These are phyloP conservation scores for Vaccinium darrowii DNA, from an alignment of 148 eudicot genomes.

Conservation along the genomic window DNA sequence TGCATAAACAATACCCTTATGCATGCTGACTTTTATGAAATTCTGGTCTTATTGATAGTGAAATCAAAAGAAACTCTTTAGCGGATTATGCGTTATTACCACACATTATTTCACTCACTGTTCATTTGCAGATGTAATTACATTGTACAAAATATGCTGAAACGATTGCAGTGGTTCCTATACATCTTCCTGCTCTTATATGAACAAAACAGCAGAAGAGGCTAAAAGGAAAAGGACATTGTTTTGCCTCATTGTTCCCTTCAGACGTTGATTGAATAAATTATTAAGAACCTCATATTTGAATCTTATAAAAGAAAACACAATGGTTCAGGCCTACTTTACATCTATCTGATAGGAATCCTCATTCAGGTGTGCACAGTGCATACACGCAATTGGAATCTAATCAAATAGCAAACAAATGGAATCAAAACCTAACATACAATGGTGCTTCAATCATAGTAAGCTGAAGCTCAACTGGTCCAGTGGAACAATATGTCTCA, in stretches of 20 bases:
- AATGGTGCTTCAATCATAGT: not conserved
- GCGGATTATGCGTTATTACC: not conserved
- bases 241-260: not conserved
- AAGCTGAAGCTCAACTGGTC: not conserved
- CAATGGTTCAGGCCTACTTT: not conserved
- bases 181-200: not conserved
- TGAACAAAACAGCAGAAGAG: not conserved
- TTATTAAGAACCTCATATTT: not conserved
- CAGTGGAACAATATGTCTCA: not conserved
- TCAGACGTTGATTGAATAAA: too few relatives aligned
- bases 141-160: not conserved
- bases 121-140: not conserved
- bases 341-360: not conserved
- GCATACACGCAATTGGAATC: not conserved
- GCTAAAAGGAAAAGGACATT: not conserved
- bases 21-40: not conserved
- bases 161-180: constrained; percentile 9
- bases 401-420: too few relatives aligned
- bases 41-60: not conserved
- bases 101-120: not conserved
- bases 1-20: not conserved
- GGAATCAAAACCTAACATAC: too few relatives aligned
- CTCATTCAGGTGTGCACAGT: not conserved
- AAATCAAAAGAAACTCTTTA: not conserved
- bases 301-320: not conserved